A percentile compares a stretch with the other conserved stretches of the same genome.
These are phyloP conservation scores for Lentinula raphanica DNA, from an alignment of 768 basidiomycete species.

Conservation along the genomic window DNA sequence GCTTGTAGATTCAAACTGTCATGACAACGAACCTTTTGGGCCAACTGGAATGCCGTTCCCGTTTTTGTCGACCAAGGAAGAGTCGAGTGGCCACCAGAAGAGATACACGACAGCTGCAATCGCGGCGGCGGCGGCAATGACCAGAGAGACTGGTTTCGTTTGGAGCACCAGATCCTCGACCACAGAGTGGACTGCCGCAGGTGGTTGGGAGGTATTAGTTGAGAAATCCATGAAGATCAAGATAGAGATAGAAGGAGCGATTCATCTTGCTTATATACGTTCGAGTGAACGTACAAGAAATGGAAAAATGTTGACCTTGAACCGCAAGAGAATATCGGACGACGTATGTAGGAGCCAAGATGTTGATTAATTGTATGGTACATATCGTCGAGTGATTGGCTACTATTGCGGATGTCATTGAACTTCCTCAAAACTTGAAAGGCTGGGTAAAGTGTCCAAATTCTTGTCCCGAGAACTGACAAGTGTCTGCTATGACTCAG, in stretches of 20 bases:
- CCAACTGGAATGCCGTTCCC: neutral
- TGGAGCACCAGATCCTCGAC: neutral
- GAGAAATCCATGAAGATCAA: neutral
- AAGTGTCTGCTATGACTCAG: no score
- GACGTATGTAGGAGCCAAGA: neutral
- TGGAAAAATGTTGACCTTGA: neutral
- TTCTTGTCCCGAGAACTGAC: no score
- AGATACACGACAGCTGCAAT: neutral
- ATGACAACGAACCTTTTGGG: neutral
- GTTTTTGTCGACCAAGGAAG: neutral
- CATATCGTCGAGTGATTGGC: neutral
- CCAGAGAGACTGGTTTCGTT: neutral
- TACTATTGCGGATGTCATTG: neutral
- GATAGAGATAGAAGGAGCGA: neutral
- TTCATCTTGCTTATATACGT: neutral
- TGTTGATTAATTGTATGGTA: neutral
- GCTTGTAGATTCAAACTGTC: neutral
- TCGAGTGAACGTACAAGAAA: neutral
- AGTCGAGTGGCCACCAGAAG: neutral
- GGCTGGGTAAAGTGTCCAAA: no score
- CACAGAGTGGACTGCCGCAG: neutral
- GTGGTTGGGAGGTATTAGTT: neutral
- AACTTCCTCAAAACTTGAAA: no score
- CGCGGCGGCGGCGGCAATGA: neutral
- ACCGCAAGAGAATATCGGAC: neutral